phyloP scores from a whole-genome alignment of 1,284 basidiomycete species.

The Ustilago loliicola region DNA sequence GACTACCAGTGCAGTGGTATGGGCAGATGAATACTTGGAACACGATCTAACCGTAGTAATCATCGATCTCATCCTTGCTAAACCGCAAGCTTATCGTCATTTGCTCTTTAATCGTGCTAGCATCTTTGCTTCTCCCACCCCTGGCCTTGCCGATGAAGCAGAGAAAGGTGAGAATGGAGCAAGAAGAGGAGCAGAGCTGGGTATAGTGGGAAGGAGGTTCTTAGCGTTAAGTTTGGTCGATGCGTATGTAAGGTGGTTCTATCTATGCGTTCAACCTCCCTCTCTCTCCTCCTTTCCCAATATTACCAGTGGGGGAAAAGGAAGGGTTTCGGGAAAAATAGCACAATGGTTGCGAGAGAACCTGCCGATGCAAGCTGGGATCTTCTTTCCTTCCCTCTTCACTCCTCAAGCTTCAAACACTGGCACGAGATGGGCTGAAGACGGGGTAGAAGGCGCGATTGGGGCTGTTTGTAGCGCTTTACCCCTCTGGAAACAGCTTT shows the following conservation, averaged over 20 bases:
- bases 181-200: neutral
- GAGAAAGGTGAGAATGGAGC: neutral
- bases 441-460: neutral
- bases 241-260: constrained; percentile 55
- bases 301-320: constrained; percentile 70
- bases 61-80: constrained; percentile 87
- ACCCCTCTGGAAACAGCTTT: neutral
- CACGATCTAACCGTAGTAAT: constrained; percentile 83
- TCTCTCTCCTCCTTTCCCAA: constrained; percentile 72
- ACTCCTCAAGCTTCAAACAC: constrained; percentile 4
- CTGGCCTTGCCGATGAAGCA: too few relatives aligned
- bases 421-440: neutral
- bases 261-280: constrained; percentile 70
- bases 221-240: constrained; percentile 42
- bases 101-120: constrained; percentile 82
- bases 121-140: constrained; percentile 13
- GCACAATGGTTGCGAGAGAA: neutral
- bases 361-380: constrained; percentile 25
- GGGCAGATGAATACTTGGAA: constrained; percentile 91
- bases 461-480: constrained; percentile 14
- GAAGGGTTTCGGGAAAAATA: neutral
- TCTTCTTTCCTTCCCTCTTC: constrained; percentile 36
- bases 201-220: constrained; percentile 17
- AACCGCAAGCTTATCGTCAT: constrained; percentile 87
- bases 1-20: neutral